These are phyloP conservation scores for Terfezia claveryi DNA, from an alignment of 495 filamentous ascomycete genomes.

Conservation along the genomic window DNA sequence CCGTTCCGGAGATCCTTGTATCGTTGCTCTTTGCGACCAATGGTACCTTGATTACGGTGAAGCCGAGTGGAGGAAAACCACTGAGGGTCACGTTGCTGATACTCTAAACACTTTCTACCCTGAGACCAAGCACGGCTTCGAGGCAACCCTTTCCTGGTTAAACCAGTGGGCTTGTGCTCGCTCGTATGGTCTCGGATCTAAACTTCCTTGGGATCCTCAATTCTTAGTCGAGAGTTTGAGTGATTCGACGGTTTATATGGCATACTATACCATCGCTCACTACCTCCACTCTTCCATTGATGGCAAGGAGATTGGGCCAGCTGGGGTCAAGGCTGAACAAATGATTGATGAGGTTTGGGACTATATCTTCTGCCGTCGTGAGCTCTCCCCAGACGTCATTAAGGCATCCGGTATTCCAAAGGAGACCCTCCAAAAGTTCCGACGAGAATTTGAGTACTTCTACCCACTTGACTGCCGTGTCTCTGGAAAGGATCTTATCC, in stretches of 20 bases:
- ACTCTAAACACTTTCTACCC: conserved; percentile 54
- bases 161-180: conserved; percentile 89
- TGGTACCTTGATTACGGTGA: conserved; percentile 96
- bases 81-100: conserved; percentile 47
- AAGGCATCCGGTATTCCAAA: conserved; percentile 45
- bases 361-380: conserved; percentile 49
- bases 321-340: conserved; percentile 50
- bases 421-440: conserved; percentile 50
- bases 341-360: conserved; percentile 97
- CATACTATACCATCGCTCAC: conserved; percentile 90
- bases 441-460: conserved; percentile 86
- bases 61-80: conserved; percentile 51
- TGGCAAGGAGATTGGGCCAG: conserved; percentile 44
- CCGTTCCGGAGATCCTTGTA: conserved; percentile 71
- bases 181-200: conserved; percentile 79
- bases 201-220: conserved; percentile 82
- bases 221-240: conserved; percentile 83
- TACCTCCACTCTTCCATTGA: conserved; percentile 59
- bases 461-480: conserved; percentile 76
- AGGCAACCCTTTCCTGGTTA: conserved; percentile 70
- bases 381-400: conserved; percentile 40
- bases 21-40: conserved; percentile 82
- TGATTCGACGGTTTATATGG: conserved; percentile 87
- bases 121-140: conserved; percentile 66
- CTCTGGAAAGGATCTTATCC: conserved; percentile 70